These are phyloP conservation scores for Mycogone perniciosa DNA, from an alignment of 2,329 filamentous ascomycete species.

Conservation along the genomic window DNA sequence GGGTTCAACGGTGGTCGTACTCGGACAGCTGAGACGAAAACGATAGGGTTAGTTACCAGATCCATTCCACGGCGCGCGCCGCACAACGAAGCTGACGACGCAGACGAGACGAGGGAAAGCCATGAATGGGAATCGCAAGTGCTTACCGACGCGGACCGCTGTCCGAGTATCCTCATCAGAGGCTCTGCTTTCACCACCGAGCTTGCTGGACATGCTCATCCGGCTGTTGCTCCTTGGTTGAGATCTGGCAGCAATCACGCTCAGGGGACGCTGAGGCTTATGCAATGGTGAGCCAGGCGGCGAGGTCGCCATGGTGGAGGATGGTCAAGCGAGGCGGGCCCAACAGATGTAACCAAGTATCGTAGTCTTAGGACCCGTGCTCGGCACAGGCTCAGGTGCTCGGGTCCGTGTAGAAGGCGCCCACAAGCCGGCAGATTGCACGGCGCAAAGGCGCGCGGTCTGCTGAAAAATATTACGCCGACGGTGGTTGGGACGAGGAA, in stretches of 20 bases:
- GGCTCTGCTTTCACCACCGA: slow-evolving; percentile 67
- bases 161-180: slow-evolving; percentile 89
- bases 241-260: slow-evolving; percentile 60
- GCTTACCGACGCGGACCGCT: slow-evolving; percentile 90
- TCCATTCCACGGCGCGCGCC: neutral
- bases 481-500: neutral
- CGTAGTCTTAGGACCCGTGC: neutral
- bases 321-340: slow-evolving; percentile 13
- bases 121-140: slow-evolving; percentile 24
- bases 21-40: slow-evolving; percentile 63
- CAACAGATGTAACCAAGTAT: slow-evolving; percentile 9
- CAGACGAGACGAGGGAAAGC: neutral
- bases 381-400: neutral
- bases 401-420: slow-evolving; percentile 11
- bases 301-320: slow-evolving; percentile 55
- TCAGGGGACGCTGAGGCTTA: slow-evolving; percentile 64
- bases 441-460: slow-evolving; percentile 12
- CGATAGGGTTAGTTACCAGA: slow-evolving; percentile 4
- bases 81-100: neutral
- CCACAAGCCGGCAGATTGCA: slow-evolving; percentile 13
- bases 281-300: slow-evolving; percentile 60
- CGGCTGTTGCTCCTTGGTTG: slow-evolving; percentile 72
- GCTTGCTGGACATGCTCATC: slow-evolving; percentile 77
- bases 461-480: neutral
- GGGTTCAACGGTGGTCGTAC: slow-evolving; percentile 80